These are phyloP conservation scores for Cordyceps javanica DNA, from an alignment of 2,329 filamentous ascomycete species.

Conservation along the genomic window DNA sequence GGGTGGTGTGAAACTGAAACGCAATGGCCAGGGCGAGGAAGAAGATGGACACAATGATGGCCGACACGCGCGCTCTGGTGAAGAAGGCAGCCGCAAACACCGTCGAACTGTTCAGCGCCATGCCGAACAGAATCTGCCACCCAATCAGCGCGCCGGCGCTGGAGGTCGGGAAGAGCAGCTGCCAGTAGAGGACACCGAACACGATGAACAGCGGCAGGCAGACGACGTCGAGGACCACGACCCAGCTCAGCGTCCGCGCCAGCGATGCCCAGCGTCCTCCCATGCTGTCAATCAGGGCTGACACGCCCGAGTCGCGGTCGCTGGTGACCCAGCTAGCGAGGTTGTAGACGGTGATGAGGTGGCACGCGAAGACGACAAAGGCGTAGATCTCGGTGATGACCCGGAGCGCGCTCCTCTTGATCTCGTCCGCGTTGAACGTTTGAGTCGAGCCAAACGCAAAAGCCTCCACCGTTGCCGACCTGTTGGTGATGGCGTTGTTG, in stretches of 20 bases:
- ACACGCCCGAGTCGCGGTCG: conserved; percentile 27
- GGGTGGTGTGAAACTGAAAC: background rate
- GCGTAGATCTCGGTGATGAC: conserved; percentile 16
- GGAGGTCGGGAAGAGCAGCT: conserved; percentile 27
- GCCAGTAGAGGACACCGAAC: conserved; percentile 37
- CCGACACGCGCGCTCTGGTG: conserved; percentile 24
- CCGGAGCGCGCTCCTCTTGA: background rate
- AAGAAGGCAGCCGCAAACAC: conserved; percentile 46
- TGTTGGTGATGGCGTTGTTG: conserved; percentile 26
- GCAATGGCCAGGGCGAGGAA: conserved; percentile 23
- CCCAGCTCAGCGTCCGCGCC: conserved; percentile 21
- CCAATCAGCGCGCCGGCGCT: conserved; percentile 21
- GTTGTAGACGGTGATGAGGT: conserved; percentile 11
- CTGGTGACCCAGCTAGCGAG: conserved; percentile 19
- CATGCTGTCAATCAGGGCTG: conserved; percentile 29
- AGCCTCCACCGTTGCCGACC: background rate
- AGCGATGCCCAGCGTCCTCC: conserved; percentile 35
- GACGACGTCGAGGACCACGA: conserved; percentile 21
- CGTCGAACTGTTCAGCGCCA: conserved; percentile 57
- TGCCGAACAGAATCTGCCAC: conserved; percentile 42
- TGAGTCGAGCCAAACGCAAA: conserved; percentile 18
- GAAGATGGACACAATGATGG: conserved; percentile 25
- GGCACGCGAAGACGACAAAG: conserved; percentile 11
- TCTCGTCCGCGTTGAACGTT: background rate
- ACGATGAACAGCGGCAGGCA: conserved; percentile 35